A percentile compares a stretch with the other conserved stretches of the same genome.
These are phyloP conservation scores for Pseudocercospora ulei DNA, from an alignment of 2,329 filamentous ascomycete species.

Conservation along the genomic window DNA sequence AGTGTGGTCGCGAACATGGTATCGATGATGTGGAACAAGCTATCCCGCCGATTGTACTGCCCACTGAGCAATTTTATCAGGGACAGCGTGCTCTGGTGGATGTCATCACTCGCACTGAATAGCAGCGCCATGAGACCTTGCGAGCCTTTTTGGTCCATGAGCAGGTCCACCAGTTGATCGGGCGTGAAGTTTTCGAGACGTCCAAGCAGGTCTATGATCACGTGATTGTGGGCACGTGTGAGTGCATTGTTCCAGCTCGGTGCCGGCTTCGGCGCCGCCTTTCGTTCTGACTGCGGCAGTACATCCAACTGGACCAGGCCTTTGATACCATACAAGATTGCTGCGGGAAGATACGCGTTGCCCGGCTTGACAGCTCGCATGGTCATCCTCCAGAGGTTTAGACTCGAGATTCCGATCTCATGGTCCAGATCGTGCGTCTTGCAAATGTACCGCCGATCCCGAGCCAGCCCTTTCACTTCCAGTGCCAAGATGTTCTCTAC, in stretches of 20 bases:
- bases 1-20: slow-evolving; percentile 50
- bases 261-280: slow-evolving; percentile 46
- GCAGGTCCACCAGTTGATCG: slow-evolving; percentile 59
- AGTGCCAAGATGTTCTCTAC: slow-evolving; percentile 58
- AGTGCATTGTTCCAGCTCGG: slow-evolving; percentile 70
- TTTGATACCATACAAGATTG: slow-evolving; percentile 60
- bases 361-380: slow-evolving; percentile 57
- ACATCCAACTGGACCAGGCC: slow-evolving; percentile 66
- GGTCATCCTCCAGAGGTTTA: slow-evolving; percentile 68
- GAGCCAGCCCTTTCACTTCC: slow-evolving; percentile 59
- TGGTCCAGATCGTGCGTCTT: slow-evolving; percentile 54
- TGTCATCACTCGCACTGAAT: slow-evolving; percentile 67
- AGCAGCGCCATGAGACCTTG: slow-evolving; percentile 68
- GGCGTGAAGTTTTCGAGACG: slow-evolving; percentile 66
- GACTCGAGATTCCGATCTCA: slow-evolving; percentile 59
- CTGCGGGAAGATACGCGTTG: slow-evolving; percentile 62
- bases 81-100: slow-evolving; percentile 70
- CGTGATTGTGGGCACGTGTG: slow-evolving; percentile 49
- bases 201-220: slow-evolving; percentile 66
- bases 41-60: slow-evolving; percentile 54
- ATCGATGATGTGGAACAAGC: slow-evolving; percentile 52
- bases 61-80: slow-evolving; percentile 73
- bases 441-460: slow-evolving; percentile 59
- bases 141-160: slow-evolving; percentile 57
- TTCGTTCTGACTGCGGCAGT: slow-evolving; percentile 43